Conservation (phyloP, 176 grass and related monocot genomes). For the Lolium multiflorum region DNA sequence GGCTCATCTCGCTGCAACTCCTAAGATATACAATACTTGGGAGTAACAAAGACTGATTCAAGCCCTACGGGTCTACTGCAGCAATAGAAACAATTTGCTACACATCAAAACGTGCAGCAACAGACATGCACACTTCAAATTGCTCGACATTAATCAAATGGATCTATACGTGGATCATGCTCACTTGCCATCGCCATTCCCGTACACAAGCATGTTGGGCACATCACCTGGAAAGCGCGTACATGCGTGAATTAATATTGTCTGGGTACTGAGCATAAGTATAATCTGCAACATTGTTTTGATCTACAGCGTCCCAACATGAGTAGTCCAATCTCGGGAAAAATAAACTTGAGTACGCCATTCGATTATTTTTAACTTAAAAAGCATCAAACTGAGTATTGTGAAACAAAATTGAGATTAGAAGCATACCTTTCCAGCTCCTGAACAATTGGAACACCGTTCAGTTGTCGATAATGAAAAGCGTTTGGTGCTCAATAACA, state of each 20-base stretch:
- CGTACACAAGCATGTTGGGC: constrained; percentile 94
- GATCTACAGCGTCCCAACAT: background rate
- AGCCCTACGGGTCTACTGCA: background rate
- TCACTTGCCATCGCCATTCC: constrained; percentile 95
- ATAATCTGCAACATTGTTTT: background rate
- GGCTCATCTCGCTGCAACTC: background rate
- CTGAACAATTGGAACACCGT: constrained; percentile 86
- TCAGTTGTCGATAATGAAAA: constrained; percentile 57
- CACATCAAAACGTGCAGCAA: background rate
- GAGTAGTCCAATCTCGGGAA: background rate
- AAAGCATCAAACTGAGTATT: constrained; percentile 17
- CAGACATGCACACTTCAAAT: background rate
- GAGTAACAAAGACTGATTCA: constrained; percentile 5
- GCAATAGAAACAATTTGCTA: background rate
- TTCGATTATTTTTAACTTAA: background rate
- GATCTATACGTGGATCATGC: constrained; percentile 94
- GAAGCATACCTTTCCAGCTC: constrained; percentile 76
- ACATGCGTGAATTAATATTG: background rate
- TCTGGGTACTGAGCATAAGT: background rate
- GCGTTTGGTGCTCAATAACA: constrained; percentile 42
- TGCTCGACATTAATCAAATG: constrained; percentile 67
- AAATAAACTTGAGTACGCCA: background rate
- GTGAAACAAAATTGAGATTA: constrained; percentile 16
- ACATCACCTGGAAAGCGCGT: constrained; percentile 75
- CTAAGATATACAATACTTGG: background rate